phyloP scores from a whole-genome alignment of 352 stramenopile species.

The Bremia lactucae region DNA sequence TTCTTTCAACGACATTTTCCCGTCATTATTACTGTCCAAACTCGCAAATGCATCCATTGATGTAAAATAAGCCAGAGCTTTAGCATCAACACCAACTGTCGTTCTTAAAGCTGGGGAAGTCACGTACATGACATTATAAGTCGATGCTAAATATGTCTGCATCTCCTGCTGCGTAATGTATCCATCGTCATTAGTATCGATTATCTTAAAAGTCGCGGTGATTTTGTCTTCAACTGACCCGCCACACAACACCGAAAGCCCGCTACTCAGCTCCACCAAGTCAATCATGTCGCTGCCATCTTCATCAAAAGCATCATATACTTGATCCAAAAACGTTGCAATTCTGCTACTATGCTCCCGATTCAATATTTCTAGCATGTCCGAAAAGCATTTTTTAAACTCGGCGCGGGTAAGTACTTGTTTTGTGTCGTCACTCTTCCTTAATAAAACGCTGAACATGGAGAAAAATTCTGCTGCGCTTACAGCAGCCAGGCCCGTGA shows the following conservation, averaged over 20 bases:
- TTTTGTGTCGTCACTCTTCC: conserved; percentile 2
- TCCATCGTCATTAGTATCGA: conserved; percentile 73
- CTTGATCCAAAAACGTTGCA: conserved; percentile 45
- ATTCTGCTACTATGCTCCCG: conserved; percentile 40
- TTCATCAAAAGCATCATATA: conserved; percentile 74
- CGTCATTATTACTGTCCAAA: conserved; percentile 79
- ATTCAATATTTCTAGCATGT: conserved; percentile 49
- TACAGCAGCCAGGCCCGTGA: conserved; percentile 41
- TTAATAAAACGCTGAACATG: conserved; percentile 33
- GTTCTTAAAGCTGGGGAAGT: conserved; percentile 21
- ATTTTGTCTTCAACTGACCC: conserved; percentile 72
- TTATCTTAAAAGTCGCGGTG: conserved; percentile 67
- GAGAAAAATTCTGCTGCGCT: conserved; percentile 51
- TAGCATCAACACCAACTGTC: conserved; percentile 38
- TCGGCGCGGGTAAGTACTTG: conserved; percentile 40
- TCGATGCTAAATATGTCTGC: conserved; percentile 61
- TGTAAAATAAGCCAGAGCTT: conserved; percentile 55
- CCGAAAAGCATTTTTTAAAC: conserved; percentile 62
- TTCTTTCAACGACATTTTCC: conserved; percentile 64
- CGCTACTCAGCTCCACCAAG: conserved; percentile 67
- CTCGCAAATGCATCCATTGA: conserved; percentile 75
- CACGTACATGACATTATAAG: conserved; percentile 66
- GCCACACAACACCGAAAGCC: conserved; percentile 65
- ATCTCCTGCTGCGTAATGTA: conserved; percentile 80
- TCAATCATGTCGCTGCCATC: conserved; percentile 59